Evolutionary conservation across 257 asterid genomes (phyloP).

Genomic region (Petunia axillaris): DNA sequence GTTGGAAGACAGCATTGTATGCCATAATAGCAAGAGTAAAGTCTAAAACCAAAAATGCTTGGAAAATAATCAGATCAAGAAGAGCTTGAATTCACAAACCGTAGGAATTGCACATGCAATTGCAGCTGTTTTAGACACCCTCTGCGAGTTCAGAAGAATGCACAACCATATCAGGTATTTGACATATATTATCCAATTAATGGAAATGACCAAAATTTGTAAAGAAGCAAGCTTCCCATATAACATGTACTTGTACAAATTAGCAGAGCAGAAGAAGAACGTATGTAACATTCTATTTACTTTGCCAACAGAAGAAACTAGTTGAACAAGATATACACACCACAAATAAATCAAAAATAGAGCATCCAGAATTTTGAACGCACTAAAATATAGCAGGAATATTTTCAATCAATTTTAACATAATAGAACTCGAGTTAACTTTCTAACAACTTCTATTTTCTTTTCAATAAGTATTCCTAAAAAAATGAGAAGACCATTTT

Average conservation of each 20-base stretch:
- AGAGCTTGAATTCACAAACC: constrained; percentile 33
- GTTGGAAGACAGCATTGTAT: not conserved
- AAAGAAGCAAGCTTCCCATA: not conserved
- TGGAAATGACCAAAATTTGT: not conserved
- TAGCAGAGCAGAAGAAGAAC: constrained; percentile 14
- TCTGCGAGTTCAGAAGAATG: constrained; percentile 47
- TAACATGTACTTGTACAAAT: not conserved
- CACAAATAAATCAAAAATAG: not conserved
- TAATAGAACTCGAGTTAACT: constrained; percentile 3
- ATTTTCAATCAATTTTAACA: not conserved
- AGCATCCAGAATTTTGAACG: not conserved
- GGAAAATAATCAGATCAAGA: not conserved
- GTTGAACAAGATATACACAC: not conserved
- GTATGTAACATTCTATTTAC: constrained; percentile 1
- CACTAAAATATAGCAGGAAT: not conserved
- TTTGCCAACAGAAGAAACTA: not conserved
- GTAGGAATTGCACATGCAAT: constrained; percentile 71
- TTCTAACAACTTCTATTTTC: not conserved
- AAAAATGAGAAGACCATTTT: not conserved
- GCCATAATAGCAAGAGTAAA: not conserved
- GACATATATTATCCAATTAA: not conserved
- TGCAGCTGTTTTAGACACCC: constrained; percentile 69
- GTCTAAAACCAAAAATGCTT: not conserved
- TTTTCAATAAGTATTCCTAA: not conserved
- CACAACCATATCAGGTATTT: constrained; percentile 13